Evolutionary conservation across 2,329 filamentous ascomycete genomes (phyloP).

Genomic region (Fusarium sacchari): DNA sequence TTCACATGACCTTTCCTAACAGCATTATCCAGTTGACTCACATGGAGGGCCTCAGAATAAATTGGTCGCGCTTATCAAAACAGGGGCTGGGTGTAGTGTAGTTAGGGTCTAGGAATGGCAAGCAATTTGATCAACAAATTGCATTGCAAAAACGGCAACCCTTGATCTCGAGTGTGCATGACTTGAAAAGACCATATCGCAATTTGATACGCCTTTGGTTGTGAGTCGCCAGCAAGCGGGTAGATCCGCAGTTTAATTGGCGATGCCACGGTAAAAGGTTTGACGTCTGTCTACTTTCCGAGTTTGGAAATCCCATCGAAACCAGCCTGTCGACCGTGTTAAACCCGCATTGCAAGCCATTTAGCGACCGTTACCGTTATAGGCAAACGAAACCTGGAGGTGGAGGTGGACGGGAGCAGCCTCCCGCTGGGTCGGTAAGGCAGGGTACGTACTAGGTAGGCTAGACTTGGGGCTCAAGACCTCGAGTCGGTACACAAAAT

Average conservation of each 20-base stretch:
- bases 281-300: conserved; percentile 28
- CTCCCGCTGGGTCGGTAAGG: conserved; percentile 17
- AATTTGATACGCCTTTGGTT: conserved; percentile 10
- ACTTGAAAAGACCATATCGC: conserved; percentile 1
- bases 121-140: background rate
- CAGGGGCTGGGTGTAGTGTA: conserved; percentile 5
- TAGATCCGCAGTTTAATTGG: conserved; percentile 36
- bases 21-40: conserved; percentile 28
- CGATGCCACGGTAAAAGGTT: conserved; percentile 1
- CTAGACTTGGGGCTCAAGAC: conserved; percentile 33
- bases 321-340: conserved; percentile 12
- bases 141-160: background rate
- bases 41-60: conserved; percentile 31
- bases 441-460: background rate
- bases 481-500: conserved; percentile 32
- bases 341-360: conserved; percentile 11
- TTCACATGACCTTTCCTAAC: conserved; percentile 27
- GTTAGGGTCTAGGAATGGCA: background rate
- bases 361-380: conserved; percentile 34
- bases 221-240: conserved; percentile 22
- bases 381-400: conserved; percentile 3
- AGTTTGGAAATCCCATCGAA: conserved; percentile 31
- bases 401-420: conserved; percentile 24
- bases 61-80: conserved; percentile 16
- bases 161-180: background rate